Base-by-base conservation (phyloP, 2,329 filamentous ascomycete genomes). In the Fusarium paranaense region DNA sequence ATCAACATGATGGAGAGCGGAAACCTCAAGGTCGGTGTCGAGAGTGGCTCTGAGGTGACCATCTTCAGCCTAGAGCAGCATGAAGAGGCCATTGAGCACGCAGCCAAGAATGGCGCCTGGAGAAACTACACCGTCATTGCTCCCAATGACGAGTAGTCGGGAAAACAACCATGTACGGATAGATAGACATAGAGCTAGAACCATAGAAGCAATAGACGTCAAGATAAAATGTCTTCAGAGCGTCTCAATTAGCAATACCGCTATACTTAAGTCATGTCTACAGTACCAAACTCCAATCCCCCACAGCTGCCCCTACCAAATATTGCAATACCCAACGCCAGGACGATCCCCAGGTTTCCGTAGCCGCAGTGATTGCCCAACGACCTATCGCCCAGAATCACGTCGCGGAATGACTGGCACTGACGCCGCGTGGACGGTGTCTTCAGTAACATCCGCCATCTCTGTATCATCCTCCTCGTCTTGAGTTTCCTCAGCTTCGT, bases 381-480 rank as follows among this genome's bases (percentile, higher is more conserved):
- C 37, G 50, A 30, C 61, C 32, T 40, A 62, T 57, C 16, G 25
- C 27, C 45, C 61, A 64, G 47, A 42, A 42, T 35, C 47, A 20
- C 50, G 47, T 42, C 18, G 35, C 27, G 37, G 18, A 16, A 64
- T 66, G 4, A 20, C 38, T 14, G 35, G 18, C 22, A 18, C 60
- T 33, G 60, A 37, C 50, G n/a, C 50, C 35, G 45, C 47, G 8
- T 47, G 45, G 2, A 35, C 35, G 4, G 65, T 73, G 35, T 75
- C 72, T 2, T 73, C 72, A 5, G 74, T 73, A 0, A 52, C 68
- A 14, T 76, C 73, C 9, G 25, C 62, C 37, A 72, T 54, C 30
- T 72, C 73, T 4, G 73, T 76, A 32, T 76, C 73, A 42, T 76
- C 73, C 3, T 66, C 60, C 5, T 70, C 72, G 5, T 70, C 72